Evolutionary conservation across 257 asterid species (phyloP).

Genomic region (Ilex aquifolium): DNA sequence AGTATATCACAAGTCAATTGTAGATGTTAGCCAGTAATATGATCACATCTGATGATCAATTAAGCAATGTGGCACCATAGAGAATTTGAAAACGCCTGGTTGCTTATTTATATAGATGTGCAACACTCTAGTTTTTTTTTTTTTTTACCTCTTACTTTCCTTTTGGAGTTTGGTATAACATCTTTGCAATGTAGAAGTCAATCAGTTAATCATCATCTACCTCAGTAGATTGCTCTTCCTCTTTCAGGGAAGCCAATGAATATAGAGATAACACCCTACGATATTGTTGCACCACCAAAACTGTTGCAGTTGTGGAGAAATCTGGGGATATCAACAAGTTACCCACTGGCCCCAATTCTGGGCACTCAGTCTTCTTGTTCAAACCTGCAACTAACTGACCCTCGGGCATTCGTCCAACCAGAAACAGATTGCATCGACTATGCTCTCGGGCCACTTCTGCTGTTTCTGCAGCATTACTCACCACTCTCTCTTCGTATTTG

Average conservation of each 20-base stretch:
- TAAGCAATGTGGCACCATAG: no score
- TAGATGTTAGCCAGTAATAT: no score
- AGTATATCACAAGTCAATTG: no score
- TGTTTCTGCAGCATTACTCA: conserved; percentile 19
- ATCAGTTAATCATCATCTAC: background rate
- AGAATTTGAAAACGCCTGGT: no score
- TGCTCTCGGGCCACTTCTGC: conserved; percentile 12
- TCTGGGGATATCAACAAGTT: conserved; percentile 24
- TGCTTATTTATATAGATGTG: no score
- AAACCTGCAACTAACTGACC: conserved; percentile 27
- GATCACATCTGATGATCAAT: no score
- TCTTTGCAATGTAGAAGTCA: no score
- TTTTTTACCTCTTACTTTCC: no score
- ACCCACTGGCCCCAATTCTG: conserved; percentile 39
- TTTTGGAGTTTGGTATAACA: no score
- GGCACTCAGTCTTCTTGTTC: conserved; percentile 25
- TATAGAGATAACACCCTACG: conserved; percentile 17
- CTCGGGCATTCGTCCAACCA: conserved; percentile 41
- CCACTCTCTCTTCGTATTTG: conserved; percentile 27
- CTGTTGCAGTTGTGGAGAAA: conserved; percentile 29
- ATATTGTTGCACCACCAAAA: conserved; percentile 38
- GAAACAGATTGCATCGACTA: conserved; percentile 25
- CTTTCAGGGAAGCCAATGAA: conserved; percentile 17
- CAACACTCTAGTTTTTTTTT: no score
- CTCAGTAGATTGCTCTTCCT: conserved; percentile 5